Base-by-base conservation (phyloP, 805 yeast species). In the Hanseniaspora osmophila region DNA sequence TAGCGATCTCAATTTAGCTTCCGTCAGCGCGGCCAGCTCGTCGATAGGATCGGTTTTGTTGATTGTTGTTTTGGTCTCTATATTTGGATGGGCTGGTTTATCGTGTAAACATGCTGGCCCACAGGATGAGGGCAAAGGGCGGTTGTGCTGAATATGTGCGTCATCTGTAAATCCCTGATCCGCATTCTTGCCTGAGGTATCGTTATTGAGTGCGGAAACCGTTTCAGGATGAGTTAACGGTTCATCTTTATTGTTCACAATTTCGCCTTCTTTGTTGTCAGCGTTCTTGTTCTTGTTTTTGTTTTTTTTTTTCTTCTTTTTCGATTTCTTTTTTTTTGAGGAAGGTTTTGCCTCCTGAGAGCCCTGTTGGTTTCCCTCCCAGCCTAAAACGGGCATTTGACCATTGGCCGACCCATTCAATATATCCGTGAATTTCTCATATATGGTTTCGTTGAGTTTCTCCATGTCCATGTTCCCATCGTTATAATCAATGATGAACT, bases 401-500 rank as follows among this genome's bases (percentile, higher is more conserved):
- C 27, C 27, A 22, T 7, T 7, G 27, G 27, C 18, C 10, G 41
- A 19, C 11, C 16, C 30, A 12, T 38, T 22, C 29, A 38, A 38
- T 15, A 38, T 18, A 12, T 35, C 30, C 30, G 15, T 33, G 43
- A 30, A 40, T 44, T 16, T 48, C 49, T 27, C 47, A 47, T 33
- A 48, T 53, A 18, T 49, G 48, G 40, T 51, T 47, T 40, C 48
- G 46, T 38, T 38, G 6, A 38, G 30, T 38, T 18, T 15, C 13
- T 38, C 30, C 41, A 38, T 38, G n/a, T 15, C 41, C 12, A 19
- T 38, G 6, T 38, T 43, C 12, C 42, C 46, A 33, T 37, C 35
- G 30, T 45, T 47, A 41, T 52, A 52, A 40, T 54, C 51, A 9
- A 54, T 49, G 3, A 54, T 54, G 19, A 54, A 48, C 37, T 58